Conservation (phyloP, 805 yeast genomes). For the Nakazawaea peltata region DNA sequence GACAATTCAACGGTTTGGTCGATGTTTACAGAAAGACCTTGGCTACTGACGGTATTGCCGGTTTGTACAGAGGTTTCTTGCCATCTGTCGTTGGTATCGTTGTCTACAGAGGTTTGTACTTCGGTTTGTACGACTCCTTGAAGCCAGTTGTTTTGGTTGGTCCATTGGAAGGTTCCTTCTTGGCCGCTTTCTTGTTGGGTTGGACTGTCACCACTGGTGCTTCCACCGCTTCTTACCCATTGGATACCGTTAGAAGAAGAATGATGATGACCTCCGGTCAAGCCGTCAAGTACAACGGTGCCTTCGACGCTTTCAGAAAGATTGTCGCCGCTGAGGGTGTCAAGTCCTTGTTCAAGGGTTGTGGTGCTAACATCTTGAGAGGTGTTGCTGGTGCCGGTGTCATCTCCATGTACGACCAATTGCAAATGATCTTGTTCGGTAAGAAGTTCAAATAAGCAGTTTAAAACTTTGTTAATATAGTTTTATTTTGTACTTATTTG, state of each 20-base stretch:
- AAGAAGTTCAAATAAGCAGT: slow-evolving; percentile 72
- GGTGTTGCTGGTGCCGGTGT: slow-evolving; percentile 99
- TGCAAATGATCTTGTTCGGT: slow-evolving; percentile 91
- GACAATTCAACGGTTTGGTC: slow-evolving; percentile 95
- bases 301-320: slow-evolving; percentile 85
- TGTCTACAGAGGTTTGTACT: slow-evolving; percentile 99
- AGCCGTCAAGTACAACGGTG: slow-evolving; percentile 94
- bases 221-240: slow-evolving; percentile 97
- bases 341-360: slow-evolving; percentile 92
- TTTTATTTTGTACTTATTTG: not conserved
- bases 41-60: slow-evolving; percentile 94
- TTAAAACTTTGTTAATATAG: not conserved
- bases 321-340: slow-evolving; percentile 96
- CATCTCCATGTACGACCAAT: slow-evolving; percentile 94
- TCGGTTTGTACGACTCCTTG: slow-evolving; percentile 94
- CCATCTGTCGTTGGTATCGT: slow-evolving; percentile 96
- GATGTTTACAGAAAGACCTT: slow-evolving; percentile 96
- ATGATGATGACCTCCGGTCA: slow-evolving; percentile 99
- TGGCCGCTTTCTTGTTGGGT: slow-evolving; percentile 93
- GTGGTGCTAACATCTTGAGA: slow-evolving; percentile 99
- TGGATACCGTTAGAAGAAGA: slow-evolving; percentile 99
- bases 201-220: slow-evolving; percentile 99
- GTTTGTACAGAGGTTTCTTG: slow-evolving; percentile 99
- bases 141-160: slow-evolving; percentile 94
- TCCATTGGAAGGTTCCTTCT: slow-evolving; percentile 88